These are phyloP conservation scores for Malus fusca DNA, from an alignment of 306 rosid genomes.

Conservation along the genomic window DNA sequence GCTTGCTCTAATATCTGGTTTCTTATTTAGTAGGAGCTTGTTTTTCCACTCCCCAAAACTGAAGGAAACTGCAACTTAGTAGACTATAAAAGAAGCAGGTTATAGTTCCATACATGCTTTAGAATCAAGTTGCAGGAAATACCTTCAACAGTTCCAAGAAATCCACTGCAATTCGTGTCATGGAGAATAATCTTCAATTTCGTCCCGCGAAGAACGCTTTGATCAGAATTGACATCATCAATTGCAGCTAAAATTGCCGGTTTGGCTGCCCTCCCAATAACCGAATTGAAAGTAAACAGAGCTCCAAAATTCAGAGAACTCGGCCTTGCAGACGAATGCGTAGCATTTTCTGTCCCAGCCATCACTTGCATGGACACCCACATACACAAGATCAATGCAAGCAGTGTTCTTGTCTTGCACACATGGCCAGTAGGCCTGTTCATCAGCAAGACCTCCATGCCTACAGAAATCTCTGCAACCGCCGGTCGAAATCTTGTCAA, in stretches of 20 bases:
- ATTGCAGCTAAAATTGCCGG: slow-evolving; percentile 54
- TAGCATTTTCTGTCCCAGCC: slow-evolving; percentile 37
- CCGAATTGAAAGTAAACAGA: slow-evolving; percentile 46
- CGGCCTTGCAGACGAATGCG: slow-evolving; percentile 30
- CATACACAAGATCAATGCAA: slow-evolving; percentile 34
- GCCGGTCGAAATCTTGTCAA: slow-evolving; percentile 6
- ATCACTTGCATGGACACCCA: slow-evolving; percentile 41
- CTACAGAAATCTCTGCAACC: slow-evolving; percentile 2
- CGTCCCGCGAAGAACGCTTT: slow-evolving; percentile 40
- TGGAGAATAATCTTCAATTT: slow-evolving; percentile 24
- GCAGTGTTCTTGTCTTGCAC: slow-evolving; percentile 16
- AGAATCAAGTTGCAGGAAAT: slow-evolving; percentile 24
- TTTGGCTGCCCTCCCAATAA: slow-evolving; percentile 53
- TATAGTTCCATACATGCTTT: not conserved
- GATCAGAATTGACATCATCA: slow-evolving; percentile 49
- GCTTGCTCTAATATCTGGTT: not conserved
- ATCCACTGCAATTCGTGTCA: slow-evolving; percentile 63
- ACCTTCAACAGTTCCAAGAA: slow-evolving; percentile 71
- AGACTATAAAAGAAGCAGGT: slow-evolving; percentile 1
- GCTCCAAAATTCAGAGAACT: slow-evolving; percentile 58
- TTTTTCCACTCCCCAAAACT: not conserved
- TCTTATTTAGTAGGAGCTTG: not conserved
- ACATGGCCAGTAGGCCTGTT: slow-evolving; percentile 6
- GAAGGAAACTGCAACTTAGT: not conserved
- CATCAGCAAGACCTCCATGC: slow-evolving; percentile 32